These are phyloP conservation scores for Musa beccarii DNA, from an alignment of 176 grass and related monocot species.

Conservation along the genomic window DNA sequence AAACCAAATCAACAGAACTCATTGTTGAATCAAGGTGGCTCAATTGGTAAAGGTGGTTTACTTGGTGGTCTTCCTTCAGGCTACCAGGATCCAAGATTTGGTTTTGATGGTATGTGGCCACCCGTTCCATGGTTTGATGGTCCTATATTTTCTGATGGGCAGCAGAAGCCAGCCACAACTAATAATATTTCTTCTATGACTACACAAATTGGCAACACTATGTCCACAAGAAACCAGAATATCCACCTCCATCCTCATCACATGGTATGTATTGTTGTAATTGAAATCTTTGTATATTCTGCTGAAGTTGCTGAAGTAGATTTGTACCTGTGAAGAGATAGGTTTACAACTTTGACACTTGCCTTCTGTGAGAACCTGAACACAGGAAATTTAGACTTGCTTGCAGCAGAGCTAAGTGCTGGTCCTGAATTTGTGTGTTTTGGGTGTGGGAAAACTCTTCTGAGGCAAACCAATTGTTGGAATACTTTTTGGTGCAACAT, in stretches of 20 bases:
- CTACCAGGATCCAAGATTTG: conserved; percentile 26
- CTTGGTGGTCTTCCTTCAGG: conserved; percentile 27
- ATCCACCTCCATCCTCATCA: conserved; percentile 27
- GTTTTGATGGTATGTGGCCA: conserved; percentile 21
- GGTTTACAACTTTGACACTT: no score
- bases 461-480: not conserved
- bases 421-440: no score
- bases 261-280: conserved; percentile 24
- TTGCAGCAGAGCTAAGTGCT: no score
- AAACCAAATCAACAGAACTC: conserved; percentile 19
- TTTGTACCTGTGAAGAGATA: not conserved
- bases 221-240: conserved; percentile 33
- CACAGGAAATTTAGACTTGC: no score
- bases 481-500: not conserved
- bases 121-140: conserved; percentile 34
- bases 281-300: not conserved
- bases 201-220: conserved; percentile 31
- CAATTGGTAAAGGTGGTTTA: conserved; percentile 17
- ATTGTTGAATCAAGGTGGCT: conserved; percentile 19
- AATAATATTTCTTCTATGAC: conserved; percentile 22
- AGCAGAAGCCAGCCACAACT: conserved; percentile 24
- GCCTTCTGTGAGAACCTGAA: no score
- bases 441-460: no score
- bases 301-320: not conserved
- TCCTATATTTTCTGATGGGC: conserved; percentile 33